These are phyloP conservation scores for Hypoxylon sp. DNA, from an alignment of 2,329 filamentous ascomycete genomes.

Conservation along the genomic window DNA sequence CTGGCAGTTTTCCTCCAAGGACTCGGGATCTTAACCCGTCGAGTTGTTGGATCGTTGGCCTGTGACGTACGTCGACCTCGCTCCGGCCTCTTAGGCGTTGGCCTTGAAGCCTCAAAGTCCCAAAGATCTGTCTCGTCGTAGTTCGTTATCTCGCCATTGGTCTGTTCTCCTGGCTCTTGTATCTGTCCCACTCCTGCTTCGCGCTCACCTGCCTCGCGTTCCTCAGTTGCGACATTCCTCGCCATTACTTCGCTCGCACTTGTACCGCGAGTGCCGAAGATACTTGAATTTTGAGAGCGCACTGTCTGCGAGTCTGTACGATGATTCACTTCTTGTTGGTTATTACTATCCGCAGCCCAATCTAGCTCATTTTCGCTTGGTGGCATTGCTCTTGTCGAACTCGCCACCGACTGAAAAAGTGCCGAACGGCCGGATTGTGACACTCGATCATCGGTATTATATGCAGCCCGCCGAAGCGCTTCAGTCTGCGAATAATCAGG, in stretches of 20 bases:
- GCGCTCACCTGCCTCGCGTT: slow-evolving; percentile 25
- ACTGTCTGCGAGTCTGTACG: slow-evolving; percentile 34
- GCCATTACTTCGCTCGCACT: slow-evolving; percentile 29
- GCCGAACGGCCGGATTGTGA: slow-evolving; percentile 15
- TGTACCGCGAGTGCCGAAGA: slow-evolving; percentile 34
- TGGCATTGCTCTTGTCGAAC: slow-evolving; percentile 42
- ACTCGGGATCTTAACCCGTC: slow-evolving; percentile 57
- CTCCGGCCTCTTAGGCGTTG: slow-evolving; percentile 55
- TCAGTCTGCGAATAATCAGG: slow-evolving; percentile 34
- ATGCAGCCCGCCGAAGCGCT: slow-evolving; percentile 26
- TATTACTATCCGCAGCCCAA: slow-evolving; percentile 38
- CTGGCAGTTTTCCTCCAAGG: slow-evolving; percentile 59
- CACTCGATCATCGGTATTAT: slow-evolving; percentile 16
- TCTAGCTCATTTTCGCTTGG: slow-evolving; percentile 42
- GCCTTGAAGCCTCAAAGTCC: slow-evolving; percentile 70
- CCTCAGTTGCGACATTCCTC: slow-evolving; percentile 46
- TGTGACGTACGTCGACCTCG: slow-evolving; percentile 42
- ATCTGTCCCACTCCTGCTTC: slow-evolving; percentile 40
- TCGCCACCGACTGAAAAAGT: slow-evolving; percentile 29
- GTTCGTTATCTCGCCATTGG: slow-evolving; percentile 26
- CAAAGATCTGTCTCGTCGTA: slow-evolving; percentile 66
- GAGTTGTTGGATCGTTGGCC: slow-evolving; percentile 42
- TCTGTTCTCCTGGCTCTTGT: slow-evolving; percentile 29
- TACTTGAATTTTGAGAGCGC: slow-evolving; percentile 39
- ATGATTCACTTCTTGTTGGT: slow-evolving; percentile 33